Conservation (phyloP, 129 eudicot genomes). For the Artemisia argyi region DNA sequence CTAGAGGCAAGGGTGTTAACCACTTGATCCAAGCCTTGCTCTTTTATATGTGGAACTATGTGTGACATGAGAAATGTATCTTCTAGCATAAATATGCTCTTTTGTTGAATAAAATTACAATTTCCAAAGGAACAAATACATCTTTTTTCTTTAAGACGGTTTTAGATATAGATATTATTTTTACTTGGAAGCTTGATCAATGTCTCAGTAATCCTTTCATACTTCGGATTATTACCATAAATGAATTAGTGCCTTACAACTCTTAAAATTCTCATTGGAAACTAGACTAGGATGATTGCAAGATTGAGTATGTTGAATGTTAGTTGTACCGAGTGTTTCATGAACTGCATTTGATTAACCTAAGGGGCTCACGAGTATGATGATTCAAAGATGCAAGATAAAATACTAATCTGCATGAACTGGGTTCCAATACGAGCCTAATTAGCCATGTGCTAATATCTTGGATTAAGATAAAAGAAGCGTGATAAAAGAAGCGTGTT, state of each 20-base stretch:
- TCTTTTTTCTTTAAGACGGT: not conserved
- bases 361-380: not conserved
- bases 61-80: not conserved
- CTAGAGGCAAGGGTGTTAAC: too few relatives aligned
- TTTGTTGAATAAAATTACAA: constrained; percentile 13
- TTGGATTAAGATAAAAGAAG: too few relatives aligned
- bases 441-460: too few relatives aligned
- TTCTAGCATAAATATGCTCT: not conserved
- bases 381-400: not conserved
- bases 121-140: not conserved
- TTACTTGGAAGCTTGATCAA: not conserved
- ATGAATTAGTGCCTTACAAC: not conserved
- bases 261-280: not conserved
- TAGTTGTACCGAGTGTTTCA: not conserved
- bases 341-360: constrained; percentile 1
- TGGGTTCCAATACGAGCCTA: not conserved
- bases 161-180: not conserved
- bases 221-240: not conserved
- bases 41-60: not conserved
- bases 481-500: too few relatives aligned
- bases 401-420: not conserved
- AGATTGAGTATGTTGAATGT: not conserved
- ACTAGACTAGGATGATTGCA: not conserved
- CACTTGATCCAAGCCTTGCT: too few relatives aligned
- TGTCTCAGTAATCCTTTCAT: not conserved